Evolutionary conservation across 2,329 filamentous ascomycete genomes (phyloP).

Genomic region (Fusarium keratoplasticum): DNA sequence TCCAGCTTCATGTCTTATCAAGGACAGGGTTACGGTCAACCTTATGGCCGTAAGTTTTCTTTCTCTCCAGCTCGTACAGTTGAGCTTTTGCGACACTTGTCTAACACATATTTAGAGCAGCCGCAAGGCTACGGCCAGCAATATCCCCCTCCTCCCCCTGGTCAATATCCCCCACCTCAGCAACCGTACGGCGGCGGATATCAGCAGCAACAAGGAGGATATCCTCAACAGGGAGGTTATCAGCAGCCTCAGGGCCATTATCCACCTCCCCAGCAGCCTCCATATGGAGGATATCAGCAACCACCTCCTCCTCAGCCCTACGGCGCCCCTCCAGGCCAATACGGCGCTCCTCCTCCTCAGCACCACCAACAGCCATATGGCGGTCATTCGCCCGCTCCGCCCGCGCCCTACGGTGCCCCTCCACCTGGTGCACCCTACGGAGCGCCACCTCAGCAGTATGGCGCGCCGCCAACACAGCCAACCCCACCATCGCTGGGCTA

Average conservation of each 20-base stretch:
- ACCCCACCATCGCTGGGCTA: conserved; percentile 81
- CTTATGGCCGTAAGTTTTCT: conserved; percentile 51
- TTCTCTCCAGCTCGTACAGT: background rate
- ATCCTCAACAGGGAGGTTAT: conserved; percentile 49
- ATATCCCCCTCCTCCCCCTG: conserved; percentile 47
- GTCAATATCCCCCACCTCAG: conserved; percentile 44
- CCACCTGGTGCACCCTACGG: conserved; percentile 40
- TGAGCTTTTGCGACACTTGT: conserved; percentile 1
- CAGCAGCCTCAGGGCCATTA: conserved; percentile 50
- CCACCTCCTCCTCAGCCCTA: conserved; percentile 47
- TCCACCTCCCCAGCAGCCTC: conserved; percentile 49
- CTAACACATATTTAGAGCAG: conserved; percentile 45
- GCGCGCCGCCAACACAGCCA: conserved; percentile 60
- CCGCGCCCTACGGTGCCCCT: conserved; percentile 48
- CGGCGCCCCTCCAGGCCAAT: conserved; percentile 50
- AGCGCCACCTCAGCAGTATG: conserved; percentile 49
- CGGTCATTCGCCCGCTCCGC: conserved; percentile 42
- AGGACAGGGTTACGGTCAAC: conserved; percentile 47
- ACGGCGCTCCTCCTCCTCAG: conserved; percentile 49
- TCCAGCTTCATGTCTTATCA: conserved; percentile 52
- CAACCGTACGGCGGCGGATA: conserved; percentile 49
- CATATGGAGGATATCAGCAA: conserved; percentile 49
- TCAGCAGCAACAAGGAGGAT: conserved; percentile 50
- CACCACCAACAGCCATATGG: conserved; percentile 32
- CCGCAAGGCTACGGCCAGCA: conserved; percentile 56